Evolutionary conservation across 1,284 basidiomycete genomes (phyloP).

Genomic region (Fomitopsis betulina): DNA sequence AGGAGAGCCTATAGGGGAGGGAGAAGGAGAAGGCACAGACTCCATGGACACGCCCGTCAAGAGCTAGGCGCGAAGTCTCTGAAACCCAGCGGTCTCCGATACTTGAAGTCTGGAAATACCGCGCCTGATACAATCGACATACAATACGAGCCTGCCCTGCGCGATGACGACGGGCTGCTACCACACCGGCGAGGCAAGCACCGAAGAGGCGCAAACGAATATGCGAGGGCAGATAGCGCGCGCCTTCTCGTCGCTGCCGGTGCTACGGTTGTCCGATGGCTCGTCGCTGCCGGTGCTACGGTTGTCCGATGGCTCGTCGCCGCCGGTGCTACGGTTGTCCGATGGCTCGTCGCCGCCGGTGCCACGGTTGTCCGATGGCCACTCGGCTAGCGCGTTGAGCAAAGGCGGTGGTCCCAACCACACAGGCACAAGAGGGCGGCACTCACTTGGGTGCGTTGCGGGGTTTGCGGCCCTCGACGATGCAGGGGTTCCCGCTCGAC

Average conservation of each 20-base stretch:
- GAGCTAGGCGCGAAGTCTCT: not conserved
- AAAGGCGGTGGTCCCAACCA: not conserved
- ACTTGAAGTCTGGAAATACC: not conserved
- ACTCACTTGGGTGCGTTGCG: slow-evolving; percentile 76
- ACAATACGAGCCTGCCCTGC: not conserved
- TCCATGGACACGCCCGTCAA: not conserved
- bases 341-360: not conserved
- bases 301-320: not conserved
- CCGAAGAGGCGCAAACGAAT: not conserved
- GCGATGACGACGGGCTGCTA: not conserved
- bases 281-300: not conserved
- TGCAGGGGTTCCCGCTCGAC: slow-evolving; percentile 62
- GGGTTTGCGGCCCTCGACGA: slow-evolving; percentile 76
- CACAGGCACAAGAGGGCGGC: slow-evolving; percentile 1
- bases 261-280: not conserved
- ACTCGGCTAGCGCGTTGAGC: not conserved
- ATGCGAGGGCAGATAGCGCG: not conserved
- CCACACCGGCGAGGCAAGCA: not conserved
- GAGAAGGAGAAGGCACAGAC: not conserved
- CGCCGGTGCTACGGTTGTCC: not conserved
- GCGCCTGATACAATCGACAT: not conserved
- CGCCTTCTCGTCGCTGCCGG: not conserved
- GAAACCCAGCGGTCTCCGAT: not conserved
- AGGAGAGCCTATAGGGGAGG: not conserved
- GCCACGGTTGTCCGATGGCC: not conserved